A percentile compares a stretch with the other conserved stretches of the same genome.
These are phyloP conservation scores for Isoetes taiwanensis DNA, from an alignment of 75 land plant genomes.

Conservation along the genomic window DNA sequence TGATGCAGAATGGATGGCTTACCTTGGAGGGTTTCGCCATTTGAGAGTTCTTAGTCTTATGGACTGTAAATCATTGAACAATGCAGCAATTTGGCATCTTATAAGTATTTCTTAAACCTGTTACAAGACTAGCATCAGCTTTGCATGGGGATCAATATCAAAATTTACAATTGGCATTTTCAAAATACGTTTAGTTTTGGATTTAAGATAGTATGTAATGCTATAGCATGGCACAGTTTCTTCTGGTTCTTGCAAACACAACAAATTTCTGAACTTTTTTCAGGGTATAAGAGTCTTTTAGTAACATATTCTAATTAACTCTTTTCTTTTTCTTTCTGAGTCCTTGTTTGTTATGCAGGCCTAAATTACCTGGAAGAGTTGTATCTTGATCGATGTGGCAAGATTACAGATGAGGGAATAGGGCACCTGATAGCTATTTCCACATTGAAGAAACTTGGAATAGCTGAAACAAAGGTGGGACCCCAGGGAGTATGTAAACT, in stretches of 20 bases:
- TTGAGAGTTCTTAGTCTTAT: constrained; percentile 41
- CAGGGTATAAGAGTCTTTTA: too few species aligned
- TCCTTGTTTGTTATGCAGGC: constrained; percentile 29
- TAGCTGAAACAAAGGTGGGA: constrained; percentile 67
- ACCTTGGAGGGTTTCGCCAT: constrained; percentile 61
- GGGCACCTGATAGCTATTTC: constrained; percentile 41
- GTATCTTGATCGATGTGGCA: constrained; percentile 59
- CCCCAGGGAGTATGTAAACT: constrained; percentile 42
- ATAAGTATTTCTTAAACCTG: constrained; percentile 31
- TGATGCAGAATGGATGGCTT: constrained; percentile 96
- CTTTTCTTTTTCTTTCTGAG: background rate
- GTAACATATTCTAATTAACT: too few species aligned
- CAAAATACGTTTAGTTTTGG: too few species aligned
- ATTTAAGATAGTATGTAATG: too few species aligned
- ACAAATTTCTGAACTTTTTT: too few species aligned
- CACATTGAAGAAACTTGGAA: constrained; percentile 44
- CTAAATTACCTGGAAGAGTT: constrained; percentile 51
- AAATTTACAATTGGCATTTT: too few species aligned
- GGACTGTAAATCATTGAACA: constrained; percentile 44
- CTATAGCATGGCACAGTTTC: too few species aligned
- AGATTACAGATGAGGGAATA: constrained; percentile 59
- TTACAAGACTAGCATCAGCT: background rate
- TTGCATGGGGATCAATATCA: background rate
- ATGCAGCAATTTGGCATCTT: constrained; percentile 61
- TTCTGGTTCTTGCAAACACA: too few species aligned